Percentiles rank a stretch among this genome's conserved stretches.
These are phyloP conservation scores for Fomitopsis palustris DNA, from an alignment of 1,284 basidiomycete genomes.

Conservation along the genomic window DNA sequence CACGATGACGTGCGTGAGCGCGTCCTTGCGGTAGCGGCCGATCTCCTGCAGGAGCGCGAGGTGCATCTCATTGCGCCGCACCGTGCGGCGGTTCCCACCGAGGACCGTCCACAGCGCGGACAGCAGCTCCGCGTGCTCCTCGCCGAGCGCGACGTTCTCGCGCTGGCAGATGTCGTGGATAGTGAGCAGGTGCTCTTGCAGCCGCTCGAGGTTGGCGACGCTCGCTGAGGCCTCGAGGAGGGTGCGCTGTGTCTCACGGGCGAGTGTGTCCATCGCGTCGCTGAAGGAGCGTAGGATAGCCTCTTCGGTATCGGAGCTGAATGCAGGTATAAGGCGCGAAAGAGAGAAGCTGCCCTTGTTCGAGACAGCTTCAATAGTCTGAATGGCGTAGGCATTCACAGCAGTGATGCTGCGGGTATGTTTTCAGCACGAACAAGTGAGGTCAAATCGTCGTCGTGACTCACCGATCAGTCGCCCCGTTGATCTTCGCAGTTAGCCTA, in stretches of 20 bases:
- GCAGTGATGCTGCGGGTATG: conserved; percentile 52
- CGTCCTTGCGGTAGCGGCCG: conserved; percentile 52
- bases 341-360: conserved; percentile 34
- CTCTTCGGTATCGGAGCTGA: conserved; percentile 34
- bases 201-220: conserved; percentile 47
- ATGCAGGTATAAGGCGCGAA: conserved; percentile 29
- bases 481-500: conserved; percentile 56
- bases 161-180: conserved; percentile 55
- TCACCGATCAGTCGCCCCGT: conserved; percentile 67
- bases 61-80: conserved; percentile 48
- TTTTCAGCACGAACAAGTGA: background rate
- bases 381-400: conserved; percentile 64
- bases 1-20: conserved; percentile 57
- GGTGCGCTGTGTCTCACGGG: conserved; percentile 47
- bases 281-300: conserved; percentile 51
- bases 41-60: conserved; percentile 50
- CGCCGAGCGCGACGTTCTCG: conserved; percentile 46
- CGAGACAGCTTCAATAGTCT: conserved; percentile 48
- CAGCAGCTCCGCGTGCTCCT: conserved; percentile 50
- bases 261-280: conserved; percentile 58
- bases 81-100: conserved; percentile 50
- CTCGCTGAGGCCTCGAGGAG: conserved; percentile 60
- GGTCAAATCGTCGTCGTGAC: conserved; percentile 25
- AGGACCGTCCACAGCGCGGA: conserved; percentile 63
- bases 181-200: conserved; percentile 55